Percentiles rank a stretch among this genome's conserved stretches.
These are phyloP conservation scores for Aureobasidium sp. DNA, from an alignment of 2,329 filamentous ascomycete genomes.

Conservation along the genomic window DNA sequence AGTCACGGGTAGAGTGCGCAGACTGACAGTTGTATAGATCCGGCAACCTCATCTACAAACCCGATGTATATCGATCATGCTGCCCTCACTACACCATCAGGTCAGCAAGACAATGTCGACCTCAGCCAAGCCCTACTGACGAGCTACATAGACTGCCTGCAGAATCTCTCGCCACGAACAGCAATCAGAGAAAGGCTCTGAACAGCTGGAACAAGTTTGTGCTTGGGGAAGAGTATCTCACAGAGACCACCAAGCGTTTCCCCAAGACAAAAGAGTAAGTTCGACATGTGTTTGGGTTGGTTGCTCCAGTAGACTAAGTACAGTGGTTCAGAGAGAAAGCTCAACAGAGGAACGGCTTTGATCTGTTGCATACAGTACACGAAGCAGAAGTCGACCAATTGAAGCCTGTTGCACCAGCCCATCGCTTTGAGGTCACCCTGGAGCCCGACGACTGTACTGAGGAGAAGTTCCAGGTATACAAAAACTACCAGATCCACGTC, in stretches of 20 bases:
- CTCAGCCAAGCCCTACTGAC: neutral
- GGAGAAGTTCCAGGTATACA: constrained; percentile 65
- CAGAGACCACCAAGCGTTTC: constrained; percentile 54
- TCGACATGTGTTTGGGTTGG: neutral
- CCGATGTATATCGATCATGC: constrained; percentile 70
- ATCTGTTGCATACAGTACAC: constrained; percentile 58
- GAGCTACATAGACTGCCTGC: constrained; percentile 52
- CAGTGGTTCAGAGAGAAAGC: constrained; percentile 43
- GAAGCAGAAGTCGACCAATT: constrained; percentile 54
- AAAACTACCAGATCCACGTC: constrained; percentile 66
- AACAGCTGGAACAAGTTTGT: constrained; percentile 70
- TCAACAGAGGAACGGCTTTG: constrained; percentile 58
- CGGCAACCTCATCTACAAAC: constrained; percentile 62
- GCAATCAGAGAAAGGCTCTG: constrained; percentile 65
- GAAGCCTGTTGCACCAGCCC: constrained; percentile 49
- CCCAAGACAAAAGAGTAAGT: constrained; percentile 59
- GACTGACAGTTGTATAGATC: constrained; percentile 29
- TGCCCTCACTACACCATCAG: constrained; percentile 85
- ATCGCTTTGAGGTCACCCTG: constrained; percentile 60
- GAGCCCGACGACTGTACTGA: constrained; percentile 63
- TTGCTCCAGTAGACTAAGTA: neutral
- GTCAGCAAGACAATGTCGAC: constrained; percentile 22
- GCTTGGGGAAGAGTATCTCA: constrained; percentile 58
- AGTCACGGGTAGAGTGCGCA: neutral
- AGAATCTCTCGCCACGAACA: constrained; percentile 54